Base-by-base conservation (phyloP, 257 asterid species). In the Primulina tabacum region DNA sequence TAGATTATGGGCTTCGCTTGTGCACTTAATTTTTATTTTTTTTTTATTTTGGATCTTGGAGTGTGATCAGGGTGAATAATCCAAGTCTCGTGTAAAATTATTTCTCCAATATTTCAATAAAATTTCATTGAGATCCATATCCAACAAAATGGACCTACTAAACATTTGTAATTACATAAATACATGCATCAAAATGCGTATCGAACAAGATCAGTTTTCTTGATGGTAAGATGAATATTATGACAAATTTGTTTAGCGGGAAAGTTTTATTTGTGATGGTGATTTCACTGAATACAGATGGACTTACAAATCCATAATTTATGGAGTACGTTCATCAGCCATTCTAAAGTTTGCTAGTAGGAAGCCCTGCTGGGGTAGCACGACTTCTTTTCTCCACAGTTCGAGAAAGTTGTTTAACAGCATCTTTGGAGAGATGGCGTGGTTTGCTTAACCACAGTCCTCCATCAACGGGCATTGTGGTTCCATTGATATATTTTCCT, bases 401-500 rank as follows among this genome's bases (percentile, higher is more conserved):
- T 56, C 95, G 84, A 62, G 95, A 92, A 65, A 87, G 67, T 74
- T 83, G 77, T 69, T 77, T 88, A 26, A 92, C 95, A 21, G 76
- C 88, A 33, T 89, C 95, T 77, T 92, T 92, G 6, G 85, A 60
- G 55, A 92, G 60, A 68, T 76, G 72, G 35, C 94, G 90, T 8
- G 95, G 96, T 30, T 30, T 43, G 53, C 53, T 43, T 82, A 92
- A 67, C 96, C 98, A 89, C 62, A 83, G 75, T 53, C 96, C 96
- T 76, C 95, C 96, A 69, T 92, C 98, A 29, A 92, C 84, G 1
- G 81, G 76, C 74, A 89, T 32, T 29, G 78, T 85, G 50, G 81
- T 81, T 59, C 98, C 98, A 8, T 92, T 92, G 52, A 92, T 69
- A 67, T 81, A 82, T 80, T 92, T 89, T 8, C 96, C 98, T 92